Evolutionary conservation across 2,329 filamentous ascomycete species (phyloP), one percentile per base, ranked within the genome.

Genomic region (Pseudocercospora pini-densiflorae): DNA sequence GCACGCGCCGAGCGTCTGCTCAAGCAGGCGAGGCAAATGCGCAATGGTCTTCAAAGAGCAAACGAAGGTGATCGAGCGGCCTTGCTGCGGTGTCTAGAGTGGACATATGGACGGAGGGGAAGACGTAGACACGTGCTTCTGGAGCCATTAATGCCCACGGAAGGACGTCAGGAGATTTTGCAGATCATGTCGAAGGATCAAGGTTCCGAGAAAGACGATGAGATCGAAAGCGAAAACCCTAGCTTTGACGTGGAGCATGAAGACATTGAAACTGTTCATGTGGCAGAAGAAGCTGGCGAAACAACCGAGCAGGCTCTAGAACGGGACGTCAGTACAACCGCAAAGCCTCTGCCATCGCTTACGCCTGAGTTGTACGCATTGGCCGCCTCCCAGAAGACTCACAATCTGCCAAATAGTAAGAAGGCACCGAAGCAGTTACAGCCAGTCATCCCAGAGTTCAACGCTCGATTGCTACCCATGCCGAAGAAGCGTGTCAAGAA

Each of bases 91-190:
- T 79, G 88, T 10, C 77, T 90, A 21, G 76, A 81, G 33, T 76
- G 83, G 65, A 81, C 87, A 14, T 90, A 89, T 71, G 88, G 87
- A 14, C 83, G 88, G 60, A 80, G 79, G 33, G 88, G 88, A 8
- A 81, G 77, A 68, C 79, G 85, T 33, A 81, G 85, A 70, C 79
- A 83, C 65, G 77, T 83, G 9, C 74, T 89, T 33, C 62, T 87
- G 65, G 12, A 49, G 54, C 70, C 71, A 4, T 55, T 75, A 5
- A 51, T 73, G 62, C 40, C 69, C 2, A 59, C 36, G 6, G 55
- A 45, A 16, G 64, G 45, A 16, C 43, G 51, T 19, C 58, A 60
- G 47, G 54, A 43, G 2, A 61, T 54, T 9, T 12, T 60, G 3
- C 24, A 49, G 16, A 7, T 61, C 9, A 53, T 61, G 62, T 49